Evolutionary conservation across 306 rosid species (phyloP), one percentile per base, ranked within the genome.

Genomic region (Cicer bijugum): DNA sequence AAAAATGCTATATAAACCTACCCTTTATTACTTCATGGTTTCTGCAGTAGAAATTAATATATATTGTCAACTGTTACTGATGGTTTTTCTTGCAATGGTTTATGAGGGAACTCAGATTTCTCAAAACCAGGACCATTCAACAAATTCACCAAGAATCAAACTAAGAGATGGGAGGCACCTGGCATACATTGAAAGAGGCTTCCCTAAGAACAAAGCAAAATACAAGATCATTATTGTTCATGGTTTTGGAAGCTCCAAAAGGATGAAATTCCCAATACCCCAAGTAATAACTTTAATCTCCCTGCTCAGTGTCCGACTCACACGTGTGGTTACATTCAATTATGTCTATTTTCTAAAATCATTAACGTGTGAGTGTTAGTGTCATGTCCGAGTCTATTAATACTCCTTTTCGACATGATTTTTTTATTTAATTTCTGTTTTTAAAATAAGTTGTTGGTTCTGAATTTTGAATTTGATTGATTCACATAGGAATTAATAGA

Each of bases 111-210:
- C 83, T 14, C 65, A 79, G 28, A 66, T 85, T 15, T 87, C 92
- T 20, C 81, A 84, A 6, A 83, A 76, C 3, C 50, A 35, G 5
- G 52, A 75, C 16, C 89, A 81, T 8, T 12, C 65, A 23, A 33
- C 43, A 16, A 88, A 84, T 67, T 85, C 88, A 11, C 82, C 86
- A 17, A 83, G 86, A 80, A 82, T 89, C 46, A 82, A 33, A 51
- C 95, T 89, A 33, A 71, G 81, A 7, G 90, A 87, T 79, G 92
- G 96, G 46, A 87, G 92, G 80, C 62, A 85, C 73, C 55, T 89
- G 63, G 86, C 95, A 37, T 87, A 89, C 69, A 59, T 74, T 75
- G 92, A 89, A 67, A 77, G 68, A 38, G 92, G 96, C 1, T 82
- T 85, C 48, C 64, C 81, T n/a, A 87, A 79, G 75, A 83, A 89